These are phyloP conservation scores for Venturia pyrina DNA, from an alignment of 2,329 filamentous ascomycete genomes.

Conservation along the genomic window DNA sequence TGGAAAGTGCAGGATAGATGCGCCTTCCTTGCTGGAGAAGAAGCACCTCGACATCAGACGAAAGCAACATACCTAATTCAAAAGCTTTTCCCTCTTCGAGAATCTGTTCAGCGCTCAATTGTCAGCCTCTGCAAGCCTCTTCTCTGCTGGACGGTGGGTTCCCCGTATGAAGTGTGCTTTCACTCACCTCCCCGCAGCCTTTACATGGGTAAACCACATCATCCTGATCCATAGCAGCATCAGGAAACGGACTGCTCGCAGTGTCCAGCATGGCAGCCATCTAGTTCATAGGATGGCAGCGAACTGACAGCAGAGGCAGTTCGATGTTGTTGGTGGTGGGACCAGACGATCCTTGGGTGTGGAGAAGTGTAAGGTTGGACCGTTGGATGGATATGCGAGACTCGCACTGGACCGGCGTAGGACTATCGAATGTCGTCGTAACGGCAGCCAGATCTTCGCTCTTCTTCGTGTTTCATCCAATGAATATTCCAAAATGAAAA, in stretches of 20 bases:
- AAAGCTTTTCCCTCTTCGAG: constrained; percentile 98
- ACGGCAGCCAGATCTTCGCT: neutral
- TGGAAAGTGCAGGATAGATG: neutral
- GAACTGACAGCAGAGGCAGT: neutral
- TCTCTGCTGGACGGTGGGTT: neutral
- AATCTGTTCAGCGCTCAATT: constrained; percentile 48
- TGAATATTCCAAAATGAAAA: neutral
- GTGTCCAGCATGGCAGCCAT: constrained; percentile 1
- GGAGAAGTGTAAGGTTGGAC: neutral
- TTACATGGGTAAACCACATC: constrained; percentile 80
- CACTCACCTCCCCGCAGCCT: constrained; percentile 73
- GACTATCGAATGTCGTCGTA: neutral
- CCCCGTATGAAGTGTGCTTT: neutral
- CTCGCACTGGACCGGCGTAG: neutral
- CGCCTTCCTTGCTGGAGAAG: neutral
- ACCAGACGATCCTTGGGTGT: neutral
- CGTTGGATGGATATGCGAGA: neutral
- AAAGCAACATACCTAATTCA: constrained; percentile 66
- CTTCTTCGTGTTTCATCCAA: neutral
- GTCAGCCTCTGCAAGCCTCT: neutral
- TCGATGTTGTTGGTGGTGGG: neutral
- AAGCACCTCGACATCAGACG: neutral
- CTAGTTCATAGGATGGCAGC: neutral
- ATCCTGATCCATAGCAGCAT: constrained; percentile 47
- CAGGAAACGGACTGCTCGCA: constrained; percentile 29